Evolutionary conservation across 2,329 filamentous ascomycete genomes (phyloP).

Genomic region (Aciculosporium take): DNA sequence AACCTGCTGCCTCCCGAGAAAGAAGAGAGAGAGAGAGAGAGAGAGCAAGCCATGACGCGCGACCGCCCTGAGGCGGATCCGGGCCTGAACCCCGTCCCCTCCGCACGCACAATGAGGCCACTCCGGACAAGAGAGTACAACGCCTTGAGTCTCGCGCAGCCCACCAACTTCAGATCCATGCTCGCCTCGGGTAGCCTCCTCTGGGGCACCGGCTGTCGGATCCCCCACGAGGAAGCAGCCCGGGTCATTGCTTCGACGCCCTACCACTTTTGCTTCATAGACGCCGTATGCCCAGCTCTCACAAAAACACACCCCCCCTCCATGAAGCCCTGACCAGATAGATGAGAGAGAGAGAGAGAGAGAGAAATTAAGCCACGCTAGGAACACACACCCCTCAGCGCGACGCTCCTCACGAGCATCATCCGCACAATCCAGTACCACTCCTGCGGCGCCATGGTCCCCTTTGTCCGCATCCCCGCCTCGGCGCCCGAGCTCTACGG

Average conservation of each 20-base stretch:
- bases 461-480: conserved; percentile 3
- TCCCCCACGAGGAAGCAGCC: conserved; percentile 4
- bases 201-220: conserved; percentile 5
- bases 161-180: conserved; percentile 4
- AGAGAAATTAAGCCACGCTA: too few species aligned
- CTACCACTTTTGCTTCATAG: conserved; percentile 5
- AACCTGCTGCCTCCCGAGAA: too few species aligned
- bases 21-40: too few species aligned
- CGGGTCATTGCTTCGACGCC: conserved; percentile 3
- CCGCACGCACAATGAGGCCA: background rate
- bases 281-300: conserved; percentile 1
- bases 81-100: too few species aligned
- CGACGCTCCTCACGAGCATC: background rate
- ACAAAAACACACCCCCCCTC: background rate
- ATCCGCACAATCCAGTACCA: conserved; percentile 3
- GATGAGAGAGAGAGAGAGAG: too few species aligned
- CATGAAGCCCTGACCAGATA: too few species aligned
- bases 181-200: background rate
- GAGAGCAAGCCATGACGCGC: too few species aligned
- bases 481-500: conserved; percentile 1
- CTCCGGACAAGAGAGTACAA: conserved; percentile 2
- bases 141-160: conserved; percentile 3
- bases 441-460: conserved; percentile 4
- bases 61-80: too few species aligned
- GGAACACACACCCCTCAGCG: conserved; percentile 3